A percentile compares a stretch with the other conserved stretches of the same genome.
Evolutionary conservation across 2,329 filamentous ascomycete genomes (phyloP).

Genomic region (Blumeria hordei): DNA sequence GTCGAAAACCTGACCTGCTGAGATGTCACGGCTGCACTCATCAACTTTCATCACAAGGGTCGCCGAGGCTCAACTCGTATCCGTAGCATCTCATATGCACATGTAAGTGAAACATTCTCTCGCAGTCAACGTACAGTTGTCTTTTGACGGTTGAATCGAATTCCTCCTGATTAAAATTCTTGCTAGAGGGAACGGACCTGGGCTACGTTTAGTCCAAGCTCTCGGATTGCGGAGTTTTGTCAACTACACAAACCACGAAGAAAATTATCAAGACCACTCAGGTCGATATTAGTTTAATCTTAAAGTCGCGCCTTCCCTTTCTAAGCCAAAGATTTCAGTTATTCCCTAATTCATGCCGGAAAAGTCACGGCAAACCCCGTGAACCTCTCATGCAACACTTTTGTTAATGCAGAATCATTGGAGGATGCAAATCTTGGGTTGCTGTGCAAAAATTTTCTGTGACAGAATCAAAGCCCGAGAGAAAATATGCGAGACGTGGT

Average conservation of each 20-base stretch:
- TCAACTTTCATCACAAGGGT: too few relatives aligned
- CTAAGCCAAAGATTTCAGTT: not conserved
- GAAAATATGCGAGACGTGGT: not conserved
- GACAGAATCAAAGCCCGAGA: not conserved
- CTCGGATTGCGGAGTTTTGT: not conserved
- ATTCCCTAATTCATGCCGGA: not conserved
- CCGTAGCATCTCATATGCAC: too few relatives aligned
- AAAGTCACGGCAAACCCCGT: not conserved
- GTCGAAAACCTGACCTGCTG: too few relatives aligned
- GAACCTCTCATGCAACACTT: not conserved
- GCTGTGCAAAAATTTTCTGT: not conserved
- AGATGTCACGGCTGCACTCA: too few relatives aligned
- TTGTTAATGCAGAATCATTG: not conserved
- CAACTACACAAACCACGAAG: not conserved
- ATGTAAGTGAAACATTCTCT: not conserved
- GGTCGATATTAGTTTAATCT: not conserved
- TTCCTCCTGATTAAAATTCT: not conserved
- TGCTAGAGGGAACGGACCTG: not conserved
- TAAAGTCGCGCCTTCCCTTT: not conserved
- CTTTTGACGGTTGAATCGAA: not conserved
- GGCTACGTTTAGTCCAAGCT: not conserved
- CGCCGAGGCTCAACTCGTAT: too few relatives aligned
- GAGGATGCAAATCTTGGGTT: slow-evolving; percentile 2
- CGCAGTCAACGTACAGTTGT: not conserved
- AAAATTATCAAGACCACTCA: not conserved